These are phyloP conservation scores for Mucor piriformis DNA, from an alignment of 371 early-diverging fungal species.

Conservation along the genomic window DNA sequence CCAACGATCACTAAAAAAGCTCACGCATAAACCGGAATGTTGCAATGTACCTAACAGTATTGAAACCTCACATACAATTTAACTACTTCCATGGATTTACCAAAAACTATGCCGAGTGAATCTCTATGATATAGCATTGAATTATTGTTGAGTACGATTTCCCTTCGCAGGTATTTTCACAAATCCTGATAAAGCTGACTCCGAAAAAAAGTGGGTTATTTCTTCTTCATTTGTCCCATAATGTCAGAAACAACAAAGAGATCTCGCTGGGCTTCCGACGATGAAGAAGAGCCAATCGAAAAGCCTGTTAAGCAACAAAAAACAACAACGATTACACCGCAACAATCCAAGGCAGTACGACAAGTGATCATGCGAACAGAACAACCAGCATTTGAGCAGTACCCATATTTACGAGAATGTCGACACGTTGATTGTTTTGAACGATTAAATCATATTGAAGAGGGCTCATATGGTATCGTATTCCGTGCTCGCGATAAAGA, in stretches of 20 bases:
- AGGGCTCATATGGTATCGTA: conserved; percentile 99
- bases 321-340: not conserved
- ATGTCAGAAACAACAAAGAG: conserved; percentile 29
- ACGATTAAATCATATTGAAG: conserved; percentile 95
- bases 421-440: conserved; percentile 87
- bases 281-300: conserved; percentile 10
- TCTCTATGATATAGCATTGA: too few relatives aligned
- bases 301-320: conserved; percentile 5
- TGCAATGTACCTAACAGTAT: too few relatives aligned
- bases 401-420: conserved; percentile 53
- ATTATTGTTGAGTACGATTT: too few relatives aligned
- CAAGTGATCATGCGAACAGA: conserved; percentile 12
- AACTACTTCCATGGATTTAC: too few relatives aligned
- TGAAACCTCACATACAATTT: too few relatives aligned
- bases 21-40: too few relatives aligned
- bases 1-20: too few relatives aligned
- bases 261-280: conserved; percentile 45
- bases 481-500: conserved; percentile 92
- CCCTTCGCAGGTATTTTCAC: too few relatives aligned
- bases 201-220: too few relatives aligned
- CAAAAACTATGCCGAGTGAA: too few relatives aligned
- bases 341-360: conserved; percentile 1
- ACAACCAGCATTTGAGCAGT: conserved; percentile 8
- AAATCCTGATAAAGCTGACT: too few relatives aligned
- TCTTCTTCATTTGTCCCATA: not conserved